Conservation (phyloP, 148 eudicot species). For the Rhododendron ovatum region DNA sequence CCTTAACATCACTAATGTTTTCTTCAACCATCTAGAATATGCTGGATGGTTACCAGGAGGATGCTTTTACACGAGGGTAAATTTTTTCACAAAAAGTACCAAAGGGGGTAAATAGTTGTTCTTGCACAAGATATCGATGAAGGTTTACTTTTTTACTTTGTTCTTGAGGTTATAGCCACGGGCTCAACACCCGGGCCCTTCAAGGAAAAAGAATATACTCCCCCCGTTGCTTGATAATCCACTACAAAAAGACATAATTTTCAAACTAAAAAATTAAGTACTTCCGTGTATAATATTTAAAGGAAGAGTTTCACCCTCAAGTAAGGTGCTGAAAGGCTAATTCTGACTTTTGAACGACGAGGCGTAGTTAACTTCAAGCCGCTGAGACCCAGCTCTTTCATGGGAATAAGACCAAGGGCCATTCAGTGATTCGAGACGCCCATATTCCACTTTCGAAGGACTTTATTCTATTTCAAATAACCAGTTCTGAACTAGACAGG, state of each 20-base stretch:
- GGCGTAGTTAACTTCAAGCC: neutral
- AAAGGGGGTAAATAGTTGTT: neutral
- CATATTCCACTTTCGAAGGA: neutral
- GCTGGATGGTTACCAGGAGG: neutral
- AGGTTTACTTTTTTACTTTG: no score
- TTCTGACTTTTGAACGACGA: neutral
- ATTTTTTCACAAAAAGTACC: neutral
- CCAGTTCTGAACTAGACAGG: neutral
- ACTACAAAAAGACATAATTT: no score
- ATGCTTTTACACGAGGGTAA: neutral
- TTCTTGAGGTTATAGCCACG: neutral
- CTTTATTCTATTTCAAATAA: neutral
- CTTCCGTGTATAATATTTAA: neutral
- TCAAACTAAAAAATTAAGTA: no score
- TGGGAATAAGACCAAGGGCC: neutral
- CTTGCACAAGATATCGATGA: neutral
- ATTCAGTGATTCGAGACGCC: neutral
- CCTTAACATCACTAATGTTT: neutral
- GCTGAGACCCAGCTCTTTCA: neutral
- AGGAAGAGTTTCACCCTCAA: neutral
- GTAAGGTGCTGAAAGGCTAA: neutral
- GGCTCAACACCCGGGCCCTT: neutral
- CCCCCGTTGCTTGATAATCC: no score
- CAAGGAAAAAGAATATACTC: neutral
- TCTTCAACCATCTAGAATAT: neutral